Evolutionary conservation across 768 basidiomycete genomes (phyloP).

Genomic region (Cyclocybe aegerita): DNA sequence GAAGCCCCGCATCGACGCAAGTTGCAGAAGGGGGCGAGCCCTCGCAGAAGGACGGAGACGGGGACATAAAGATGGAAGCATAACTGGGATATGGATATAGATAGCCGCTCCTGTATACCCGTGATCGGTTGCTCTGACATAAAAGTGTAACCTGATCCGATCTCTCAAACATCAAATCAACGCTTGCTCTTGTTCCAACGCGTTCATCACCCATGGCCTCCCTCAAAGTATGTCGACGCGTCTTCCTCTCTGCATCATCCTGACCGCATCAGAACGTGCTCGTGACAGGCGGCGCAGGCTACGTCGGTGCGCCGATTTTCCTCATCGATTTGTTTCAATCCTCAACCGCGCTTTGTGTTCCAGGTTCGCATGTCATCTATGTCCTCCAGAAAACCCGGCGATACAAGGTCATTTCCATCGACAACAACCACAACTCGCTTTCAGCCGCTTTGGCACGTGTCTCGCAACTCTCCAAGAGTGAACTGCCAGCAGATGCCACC

Average conservation of each 20-base stretch:
- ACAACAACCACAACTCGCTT: conserved; percentile 93
- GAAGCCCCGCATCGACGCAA: conserved; percentile 25
- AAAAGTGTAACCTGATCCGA: conserved; percentile 20
- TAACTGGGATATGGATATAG: conserved; percentile 10
- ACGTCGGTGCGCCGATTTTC: conserved; percentile 63
- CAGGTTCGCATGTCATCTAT: conserved; percentile 94
- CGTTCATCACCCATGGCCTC: conserved; percentile 18
- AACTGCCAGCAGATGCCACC: conserved; percentile 65
- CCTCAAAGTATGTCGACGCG: conserved; percentile 45
- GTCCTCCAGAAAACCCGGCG: conserved; percentile 80
- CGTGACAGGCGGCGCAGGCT: conserved; percentile 76
- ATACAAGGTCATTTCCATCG: conserved; percentile 92
- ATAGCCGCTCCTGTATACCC: conserved; percentile 3
- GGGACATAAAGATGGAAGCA: conserved; percentile 53
- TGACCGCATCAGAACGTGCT: conserved; percentile 39
- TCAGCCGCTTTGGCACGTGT: conserved; percentile 74
- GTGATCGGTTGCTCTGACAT: conserved; percentile 20
- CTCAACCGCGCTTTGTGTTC: conserved; percentile 14
- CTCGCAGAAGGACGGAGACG: conserved; percentile 32
- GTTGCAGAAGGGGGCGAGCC: conserved; percentile 17
- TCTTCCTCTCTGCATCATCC: conserved; percentile 9
- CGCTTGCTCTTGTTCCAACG: conserved; percentile 6
- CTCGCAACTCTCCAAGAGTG: conserved; percentile 73
- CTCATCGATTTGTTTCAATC: conserved; percentile 1
- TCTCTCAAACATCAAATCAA: conserved; percentile 14